Percentiles rank a stretch among this genome's conserved stretches.
Conservation (phyloP, 2,329 filamentous ascomycete genomes). For the Ophiostoma sp. region DNA sequence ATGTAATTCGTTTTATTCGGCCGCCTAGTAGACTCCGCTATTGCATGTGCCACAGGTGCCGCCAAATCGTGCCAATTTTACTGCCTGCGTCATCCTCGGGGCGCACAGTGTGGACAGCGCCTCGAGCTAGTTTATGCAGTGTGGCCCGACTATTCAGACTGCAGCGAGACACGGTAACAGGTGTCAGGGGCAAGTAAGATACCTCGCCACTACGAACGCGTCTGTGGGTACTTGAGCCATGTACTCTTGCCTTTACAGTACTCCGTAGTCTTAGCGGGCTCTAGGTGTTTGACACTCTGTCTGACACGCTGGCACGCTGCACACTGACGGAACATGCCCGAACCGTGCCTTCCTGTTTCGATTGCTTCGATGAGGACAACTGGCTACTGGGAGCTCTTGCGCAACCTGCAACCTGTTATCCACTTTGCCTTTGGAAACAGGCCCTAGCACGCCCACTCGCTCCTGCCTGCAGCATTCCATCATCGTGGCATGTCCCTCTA, state of each 20-base stretch:
- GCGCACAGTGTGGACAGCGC: neutral
- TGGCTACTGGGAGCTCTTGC: slow-evolving; percentile 19
- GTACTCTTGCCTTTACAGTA: neutral
- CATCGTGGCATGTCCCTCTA: slow-evolving; percentile 16
- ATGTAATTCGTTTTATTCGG: slow-evolving; percentile 16
- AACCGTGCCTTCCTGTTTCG: slow-evolving; percentile 12
- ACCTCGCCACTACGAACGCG: neutral
- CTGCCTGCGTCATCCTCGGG: slow-evolving; percentile 6
- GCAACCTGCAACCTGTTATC: slow-evolving; percentile 14
- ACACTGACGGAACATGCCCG: neutral
- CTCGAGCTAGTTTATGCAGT: neutral
- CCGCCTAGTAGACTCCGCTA: slow-evolving; percentile 18
- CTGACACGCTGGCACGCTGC: neutral
- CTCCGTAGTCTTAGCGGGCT: neutral
- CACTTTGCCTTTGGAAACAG: slow-evolving; percentile 12
- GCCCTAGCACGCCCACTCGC: slow-evolving; percentile 14
- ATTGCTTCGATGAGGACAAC: slow-evolving; percentile 22
- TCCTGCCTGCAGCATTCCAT: slow-evolving; percentile 18
- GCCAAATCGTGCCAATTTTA: slow-evolving; percentile 12
- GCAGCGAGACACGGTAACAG: neutral
- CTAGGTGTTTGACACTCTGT: neutral
- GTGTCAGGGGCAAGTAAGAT: slow-evolving; percentile 10
- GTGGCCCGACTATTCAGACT: neutral
- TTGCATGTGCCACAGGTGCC: slow-evolving; percentile 3
- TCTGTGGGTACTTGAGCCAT: neutral